Conservation (phyloP, 106 monocot genomes). For the Dendrobium officinale region DNA sequence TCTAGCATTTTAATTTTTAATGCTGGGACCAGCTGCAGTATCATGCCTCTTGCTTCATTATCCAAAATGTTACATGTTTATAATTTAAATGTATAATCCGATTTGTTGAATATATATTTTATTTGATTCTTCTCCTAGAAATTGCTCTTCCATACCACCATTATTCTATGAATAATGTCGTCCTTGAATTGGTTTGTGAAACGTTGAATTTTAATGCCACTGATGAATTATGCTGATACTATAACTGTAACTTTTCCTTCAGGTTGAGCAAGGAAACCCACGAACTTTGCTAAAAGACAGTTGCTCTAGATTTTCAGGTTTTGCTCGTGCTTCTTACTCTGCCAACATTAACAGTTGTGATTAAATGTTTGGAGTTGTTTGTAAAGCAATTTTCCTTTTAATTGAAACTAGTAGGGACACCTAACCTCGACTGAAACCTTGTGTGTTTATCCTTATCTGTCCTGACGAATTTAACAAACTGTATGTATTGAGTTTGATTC, state of each 20-base stretch:
- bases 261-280: slow-evolving; percentile 87
- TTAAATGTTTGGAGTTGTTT: too few relatives aligned
- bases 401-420: too few relatives aligned
- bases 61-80: not conserved
- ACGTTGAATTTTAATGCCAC: not conserved
- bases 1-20: too few relatives aligned
- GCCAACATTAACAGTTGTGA: slow-evolving; percentile 15
- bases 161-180: not conserved
- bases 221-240: not conserved
- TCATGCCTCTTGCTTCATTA: too few relatives aligned
- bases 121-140: not conserved
- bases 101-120: not conserved
- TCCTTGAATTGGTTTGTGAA: not conserved
- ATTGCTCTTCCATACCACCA: too few relatives aligned
- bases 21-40: too few relatives aligned
- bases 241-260: slow-evolving; percentile 6
- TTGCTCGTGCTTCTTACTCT: slow-evolving; percentile 56
- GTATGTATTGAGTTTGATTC: too few relatives aligned
- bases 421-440: too few relatives aligned
- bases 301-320: slow-evolving; percentile 57
- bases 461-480: too few relatives aligned
- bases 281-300: slow-evolving; percentile 44
- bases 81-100: not conserved
- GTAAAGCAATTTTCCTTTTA: too few relatives aligned
- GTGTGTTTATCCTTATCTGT: too few relatives aligned